Evolutionary conservation across 2,329 filamentous ascomycete genomes (phyloP), one percentile per base, ranked within the genome.

Genomic region (Epichloe hybrida): DNA sequence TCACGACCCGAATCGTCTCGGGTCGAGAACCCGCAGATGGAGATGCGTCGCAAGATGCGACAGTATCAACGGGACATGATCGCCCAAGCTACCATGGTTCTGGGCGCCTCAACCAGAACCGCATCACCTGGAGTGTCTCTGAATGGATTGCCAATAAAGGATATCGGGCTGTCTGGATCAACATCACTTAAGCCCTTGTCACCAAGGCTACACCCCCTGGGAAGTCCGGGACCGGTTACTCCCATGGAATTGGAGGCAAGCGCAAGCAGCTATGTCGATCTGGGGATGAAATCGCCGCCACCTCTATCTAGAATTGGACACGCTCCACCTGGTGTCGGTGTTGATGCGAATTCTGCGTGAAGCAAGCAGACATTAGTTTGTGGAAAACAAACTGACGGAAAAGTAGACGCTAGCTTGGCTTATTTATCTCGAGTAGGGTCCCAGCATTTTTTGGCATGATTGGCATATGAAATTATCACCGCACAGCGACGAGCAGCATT

Each of bases 61-160:
- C 76, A 81, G 56, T 82, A 81, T 55, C 75, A 81, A 57, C 69
- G 75, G 46, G 77, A 81, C 51, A 80, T 81, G 77, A 73, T 80
- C 46, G 72, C 74, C 1, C 78, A 81, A 58, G 75, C 77, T 7
- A 68, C 69, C 27, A 64, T 75, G 54, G 75, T 74, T 6, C 54
- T 69, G 0, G 60, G 61, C 11, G 57, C 58, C 45, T 60, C 61
- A 1, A 53, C 57, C 37, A 60, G 59, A 45, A 58, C 52, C 41
- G 60, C 53, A 11, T 54, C 59, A 36, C 59, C 53, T 40, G 59
- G 64, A 9, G 57, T 68, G 13, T 60, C 62, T 5, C 55, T 72
- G 17, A 67, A 63, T 37, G 63, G 63, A 17, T 53, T 67, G 17
- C 62, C 66, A 1, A 54, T 71, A 31, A 62, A 63, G 50, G 68